These are phyloP conservation scores for Penicillium polonicum DNA, from an alignment of 2,329 filamentous ascomycete genomes.

Conservation along the genomic window DNA sequence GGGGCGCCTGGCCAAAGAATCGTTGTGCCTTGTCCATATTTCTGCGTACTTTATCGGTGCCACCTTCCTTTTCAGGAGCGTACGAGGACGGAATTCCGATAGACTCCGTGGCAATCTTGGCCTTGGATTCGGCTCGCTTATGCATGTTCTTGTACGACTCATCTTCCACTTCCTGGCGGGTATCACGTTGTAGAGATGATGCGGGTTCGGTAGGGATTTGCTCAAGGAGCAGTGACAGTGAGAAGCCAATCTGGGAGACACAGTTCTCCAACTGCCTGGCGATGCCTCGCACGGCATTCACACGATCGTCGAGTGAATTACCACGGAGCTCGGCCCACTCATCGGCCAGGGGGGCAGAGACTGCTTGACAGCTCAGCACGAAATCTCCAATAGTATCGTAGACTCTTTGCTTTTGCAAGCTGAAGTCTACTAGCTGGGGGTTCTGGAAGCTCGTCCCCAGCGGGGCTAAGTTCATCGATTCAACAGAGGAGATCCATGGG, in stretches of 20 bases:
- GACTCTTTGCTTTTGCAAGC: conserved; percentile 83
- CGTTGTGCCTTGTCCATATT: conserved; percentile 49
- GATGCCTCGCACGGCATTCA: conserved; percentile 76
- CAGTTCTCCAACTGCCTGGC: conserved; percentile 80
- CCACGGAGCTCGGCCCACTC: conserved; percentile 94
- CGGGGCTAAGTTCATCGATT: conserved; percentile 84
- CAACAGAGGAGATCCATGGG: conserved; percentile 83
- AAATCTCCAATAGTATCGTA: conserved; percentile 94
- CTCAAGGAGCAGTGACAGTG: conserved; percentile 81
- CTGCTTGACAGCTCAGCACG: conserved; percentile 79
- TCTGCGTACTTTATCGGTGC: conserved; percentile 41
- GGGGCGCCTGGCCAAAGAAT: conserved; percentile 50
- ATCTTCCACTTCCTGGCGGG: conserved; percentile 31
- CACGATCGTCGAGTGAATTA: conserved; percentile 80
- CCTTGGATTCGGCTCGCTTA: conserved; percentile 34
- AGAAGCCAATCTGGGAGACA: conserved; percentile 82
- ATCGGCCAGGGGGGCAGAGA: conserved; percentile 87
- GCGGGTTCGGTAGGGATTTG: conserved; percentile 60
- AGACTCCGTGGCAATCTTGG: conserved; percentile 39
- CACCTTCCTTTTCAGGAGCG: conserved; percentile 35
- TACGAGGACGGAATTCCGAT: conserved; percentile 49
- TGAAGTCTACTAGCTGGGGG: conserved; percentile 82
- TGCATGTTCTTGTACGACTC: conserved; percentile 26
- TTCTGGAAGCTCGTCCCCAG: conserved; percentile 77
- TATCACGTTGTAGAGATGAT: conserved; percentile 48